phyloP scores from a whole-genome alignment of 2,329 filamentous ascomycete genomes.

The Helminthosporium solani region DNA sequence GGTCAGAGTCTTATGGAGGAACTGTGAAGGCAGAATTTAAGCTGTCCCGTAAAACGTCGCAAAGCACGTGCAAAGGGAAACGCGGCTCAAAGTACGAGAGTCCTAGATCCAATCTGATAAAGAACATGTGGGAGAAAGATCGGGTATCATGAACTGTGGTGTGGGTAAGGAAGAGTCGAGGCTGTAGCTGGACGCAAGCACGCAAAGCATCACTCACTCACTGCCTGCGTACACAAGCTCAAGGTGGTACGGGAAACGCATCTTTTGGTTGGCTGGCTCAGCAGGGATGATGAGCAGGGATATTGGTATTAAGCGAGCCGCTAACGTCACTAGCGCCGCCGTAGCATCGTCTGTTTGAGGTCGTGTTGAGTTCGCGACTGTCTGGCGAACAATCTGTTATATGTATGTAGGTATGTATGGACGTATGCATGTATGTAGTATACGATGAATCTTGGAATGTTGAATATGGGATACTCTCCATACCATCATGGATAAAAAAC shows the following conservation, averaged over 20 bases:
- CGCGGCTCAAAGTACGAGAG: background rate
- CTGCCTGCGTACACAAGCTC: background rate
- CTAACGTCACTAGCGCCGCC: slow-evolving; percentile 11
- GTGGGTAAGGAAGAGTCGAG: background rate
- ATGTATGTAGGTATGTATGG: too few relatives aligned
- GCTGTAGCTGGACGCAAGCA: background rate
- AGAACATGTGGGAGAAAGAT: background rate
- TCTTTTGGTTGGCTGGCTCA: slow-evolving; percentile 16
- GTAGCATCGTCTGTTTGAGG: slow-evolving; percentile 4
- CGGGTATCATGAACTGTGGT: background rate
- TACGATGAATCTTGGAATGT: too few relatives aligned
- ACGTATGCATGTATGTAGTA: too few relatives aligned
- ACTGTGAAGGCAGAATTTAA: background rate
- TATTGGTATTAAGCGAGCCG: slow-evolving; percentile 15
- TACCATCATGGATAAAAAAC: too few relatives aligned
- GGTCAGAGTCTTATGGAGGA: background rate
- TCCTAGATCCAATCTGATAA: background rate
- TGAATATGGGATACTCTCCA: too few relatives aligned
- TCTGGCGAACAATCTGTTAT: too few relatives aligned
- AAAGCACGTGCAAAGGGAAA: too few relatives aligned
- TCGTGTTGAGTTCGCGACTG: slow-evolving; percentile 18
- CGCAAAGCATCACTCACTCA: too few relatives aligned
- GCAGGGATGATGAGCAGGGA: slow-evolving; percentile 15
- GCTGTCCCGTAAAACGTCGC: background rate
- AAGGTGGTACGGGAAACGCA: background rate